Percentiles rank a stretch among this genome's conserved stretches.
Evolutionary conservation across 768 basidiomycete species (phyloP).

Genomic region (Tulasnella sp.): DNA sequence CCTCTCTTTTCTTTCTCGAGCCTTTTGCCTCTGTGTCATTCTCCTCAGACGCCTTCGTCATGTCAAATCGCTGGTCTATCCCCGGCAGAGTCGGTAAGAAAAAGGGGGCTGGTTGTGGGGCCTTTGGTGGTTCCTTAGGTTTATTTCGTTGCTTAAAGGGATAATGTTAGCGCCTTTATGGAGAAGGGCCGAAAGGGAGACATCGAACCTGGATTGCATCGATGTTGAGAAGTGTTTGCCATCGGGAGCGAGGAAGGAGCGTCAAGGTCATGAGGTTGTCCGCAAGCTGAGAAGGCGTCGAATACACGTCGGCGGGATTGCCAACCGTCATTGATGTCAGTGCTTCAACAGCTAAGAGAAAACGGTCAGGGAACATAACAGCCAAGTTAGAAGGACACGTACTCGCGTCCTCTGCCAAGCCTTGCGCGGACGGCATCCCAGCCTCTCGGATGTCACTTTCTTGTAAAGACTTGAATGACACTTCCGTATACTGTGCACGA

Average conservation of each 20-base stretch:
- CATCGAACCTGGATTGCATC: conserved; percentile 74
- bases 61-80: conserved; percentile 68
- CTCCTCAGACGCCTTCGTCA: conserved; percentile 29
- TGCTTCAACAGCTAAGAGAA: conserved; percentile 50
- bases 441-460: conserved; percentile 64
- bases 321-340: conserved; percentile 50
- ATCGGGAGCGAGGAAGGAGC: conserved; percentile 77
- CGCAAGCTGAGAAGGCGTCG: conserved; percentile 77
- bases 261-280: conserved; percentile 90
- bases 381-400: conserved; percentile 19
- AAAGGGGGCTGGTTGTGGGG: conserved; percentile 91
- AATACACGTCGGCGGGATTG: conserved; percentile 57
- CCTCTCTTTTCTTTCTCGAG: conserved; percentile 21
- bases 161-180: not conserved
- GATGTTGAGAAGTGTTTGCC: conserved; percentile 94
- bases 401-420: conserved; percentile 70
- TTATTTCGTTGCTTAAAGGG: conserved; percentile 74
- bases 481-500: conserved; percentile 81
- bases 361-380: not conserved
- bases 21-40: conserved; percentile 28
- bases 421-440: conserved; percentile 74
- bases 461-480: conserved; percentile 64
- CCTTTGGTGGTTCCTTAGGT: conserved; percentile 90
- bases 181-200: not conserved
- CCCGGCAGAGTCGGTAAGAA: conserved; percentile 90